Evolutionary conservation across 495 filamentous ascomycete species (phyloP).

Genomic region (Aspergillus affinis): DNA sequence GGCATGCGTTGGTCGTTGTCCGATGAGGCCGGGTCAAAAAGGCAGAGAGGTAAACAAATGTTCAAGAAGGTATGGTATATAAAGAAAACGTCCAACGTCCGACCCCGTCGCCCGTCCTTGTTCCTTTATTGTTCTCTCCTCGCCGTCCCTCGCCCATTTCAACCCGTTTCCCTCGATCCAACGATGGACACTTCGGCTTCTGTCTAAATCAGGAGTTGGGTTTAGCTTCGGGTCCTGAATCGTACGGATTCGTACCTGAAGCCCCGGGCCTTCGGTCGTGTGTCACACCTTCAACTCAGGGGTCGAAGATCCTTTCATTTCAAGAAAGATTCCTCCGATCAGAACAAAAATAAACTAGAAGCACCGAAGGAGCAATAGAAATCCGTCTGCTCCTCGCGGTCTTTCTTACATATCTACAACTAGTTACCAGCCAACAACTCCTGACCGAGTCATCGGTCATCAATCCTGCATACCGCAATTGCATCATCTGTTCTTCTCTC

Average conservation of each 20-base stretch:
- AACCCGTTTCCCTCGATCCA: constrained; percentile 1
- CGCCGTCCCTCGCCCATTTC: not conserved
- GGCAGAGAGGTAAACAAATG: not conserved
- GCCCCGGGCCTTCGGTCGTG: constrained; percentile 16
- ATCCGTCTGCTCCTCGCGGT: too few species aligned
- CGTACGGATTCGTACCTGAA: constrained; percentile 23
- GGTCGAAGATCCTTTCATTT: constrained; percentile 8
- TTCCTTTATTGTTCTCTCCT: constrained; percentile 8
- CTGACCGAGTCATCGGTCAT: not conserved
- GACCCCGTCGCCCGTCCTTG: not conserved
- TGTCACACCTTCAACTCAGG: constrained; percentile 14
- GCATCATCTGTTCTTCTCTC: not conserved
- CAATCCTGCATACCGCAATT: not conserved
- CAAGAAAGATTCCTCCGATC: not conserved
- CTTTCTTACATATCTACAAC: too few species aligned
- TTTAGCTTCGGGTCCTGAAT: constrained; percentile 18
- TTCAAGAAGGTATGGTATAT: not conserved
- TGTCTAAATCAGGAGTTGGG: constrained; percentile 17
- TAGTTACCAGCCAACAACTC: not conserved
- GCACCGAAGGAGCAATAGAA: not conserved
- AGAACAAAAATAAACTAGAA: constrained; percentile 2
- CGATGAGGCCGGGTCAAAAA: constrained; percentile 17
- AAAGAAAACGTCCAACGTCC: not conserved
- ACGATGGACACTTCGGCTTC: constrained; percentile 14
- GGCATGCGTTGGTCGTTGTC: constrained; percentile 19